Evolutionary conservation across 148 eudicot species (phyloP).

Genomic region (Rhododendron henanense): DNA sequence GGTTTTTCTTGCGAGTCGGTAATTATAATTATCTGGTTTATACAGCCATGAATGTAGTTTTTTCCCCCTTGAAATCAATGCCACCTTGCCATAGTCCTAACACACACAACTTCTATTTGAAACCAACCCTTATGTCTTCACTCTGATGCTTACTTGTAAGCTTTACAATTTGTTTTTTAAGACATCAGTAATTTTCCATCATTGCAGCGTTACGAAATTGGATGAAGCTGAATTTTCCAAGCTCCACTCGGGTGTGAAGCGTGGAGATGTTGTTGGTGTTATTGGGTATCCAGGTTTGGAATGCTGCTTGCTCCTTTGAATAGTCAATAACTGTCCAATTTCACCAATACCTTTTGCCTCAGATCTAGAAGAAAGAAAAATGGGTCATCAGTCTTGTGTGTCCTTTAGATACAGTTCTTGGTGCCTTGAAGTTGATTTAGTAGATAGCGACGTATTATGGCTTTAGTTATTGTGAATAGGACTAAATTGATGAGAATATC

Average conservation of each 20-base stretch:
- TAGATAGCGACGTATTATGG: background rate
- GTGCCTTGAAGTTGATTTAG: background rate
- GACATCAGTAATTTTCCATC: background rate
- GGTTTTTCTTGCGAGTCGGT: background rate
- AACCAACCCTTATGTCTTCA: background rate
- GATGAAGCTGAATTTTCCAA: constrained; percentile 66
- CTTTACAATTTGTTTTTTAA: background rate
- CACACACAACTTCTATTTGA: background rate
- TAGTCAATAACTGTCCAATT: background rate
- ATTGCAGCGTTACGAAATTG: constrained; percentile 57
- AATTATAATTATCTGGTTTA: background rate
- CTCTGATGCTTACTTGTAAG: background rate
- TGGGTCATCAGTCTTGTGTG: background rate
- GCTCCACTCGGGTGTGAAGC: constrained; percentile 73
- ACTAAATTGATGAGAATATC: background rate
- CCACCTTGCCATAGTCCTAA: background rate
- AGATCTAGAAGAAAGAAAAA: background rate
- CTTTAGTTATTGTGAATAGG: background rate
- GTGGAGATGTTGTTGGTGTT: constrained; percentile 92
- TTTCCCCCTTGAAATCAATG: background rate
- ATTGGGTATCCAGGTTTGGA: constrained; percentile 80
- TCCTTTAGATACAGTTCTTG: background rate
- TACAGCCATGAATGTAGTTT: background rate
- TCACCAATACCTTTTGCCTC: background rate
- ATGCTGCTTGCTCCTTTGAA: background rate